A percentile compares a stretch with the other conserved stretches of the same genome.
Evolutionary conservation across 2,329 filamentous ascomycete genomes (phyloP).

Genomic region (Tolypocladium capitatum): DNA sequence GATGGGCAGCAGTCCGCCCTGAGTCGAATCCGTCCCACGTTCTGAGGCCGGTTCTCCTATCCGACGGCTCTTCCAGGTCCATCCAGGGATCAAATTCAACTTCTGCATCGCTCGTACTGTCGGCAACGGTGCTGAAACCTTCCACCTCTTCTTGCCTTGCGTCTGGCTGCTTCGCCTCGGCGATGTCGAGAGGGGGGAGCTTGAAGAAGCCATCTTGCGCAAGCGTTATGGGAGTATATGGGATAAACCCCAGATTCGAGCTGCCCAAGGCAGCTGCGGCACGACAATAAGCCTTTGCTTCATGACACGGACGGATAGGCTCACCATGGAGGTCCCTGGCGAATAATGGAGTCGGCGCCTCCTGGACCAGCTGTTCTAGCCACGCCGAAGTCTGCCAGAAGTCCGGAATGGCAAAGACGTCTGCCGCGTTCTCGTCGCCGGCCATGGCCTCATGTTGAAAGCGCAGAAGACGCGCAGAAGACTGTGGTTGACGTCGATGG

Average conservation of each 20-base stretch:
- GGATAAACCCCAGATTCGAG: constrained; percentile 3
- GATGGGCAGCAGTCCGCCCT: constrained; percentile 19
- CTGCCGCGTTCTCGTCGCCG: constrained; percentile 28
- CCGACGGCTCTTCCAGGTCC: constrained; percentile 17
- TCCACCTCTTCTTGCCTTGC: neutral
- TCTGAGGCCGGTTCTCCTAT: constrained; percentile 31
- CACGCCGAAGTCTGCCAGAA: constrained; percentile 44
- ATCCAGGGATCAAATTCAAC: constrained; percentile 30
- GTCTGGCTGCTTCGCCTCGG: constrained; percentile 1
- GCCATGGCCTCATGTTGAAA: constrained; percentile 14
- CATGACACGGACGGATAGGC: neutral
- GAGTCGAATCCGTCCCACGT: constrained; percentile 60
- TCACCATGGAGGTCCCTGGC: constrained; percentile 22
- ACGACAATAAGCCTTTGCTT: neutral
- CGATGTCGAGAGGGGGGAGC: constrained; percentile 1
- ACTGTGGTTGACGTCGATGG: neutral
- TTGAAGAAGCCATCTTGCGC: constrained; percentile 19
- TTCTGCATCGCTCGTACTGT: constrained; percentile 4
- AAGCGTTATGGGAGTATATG: constrained; percentile 8
- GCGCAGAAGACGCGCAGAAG: neutral
- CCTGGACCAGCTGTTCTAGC: constrained; percentile 19
- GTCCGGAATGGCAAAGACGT: constrained; percentile 51
- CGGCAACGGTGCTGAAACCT: neutral
- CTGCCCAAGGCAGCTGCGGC: neutral
- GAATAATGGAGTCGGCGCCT: constrained; percentile 27